Conservation (phyloP, 345 rosid species). For the Syzygium grande region DNA sequence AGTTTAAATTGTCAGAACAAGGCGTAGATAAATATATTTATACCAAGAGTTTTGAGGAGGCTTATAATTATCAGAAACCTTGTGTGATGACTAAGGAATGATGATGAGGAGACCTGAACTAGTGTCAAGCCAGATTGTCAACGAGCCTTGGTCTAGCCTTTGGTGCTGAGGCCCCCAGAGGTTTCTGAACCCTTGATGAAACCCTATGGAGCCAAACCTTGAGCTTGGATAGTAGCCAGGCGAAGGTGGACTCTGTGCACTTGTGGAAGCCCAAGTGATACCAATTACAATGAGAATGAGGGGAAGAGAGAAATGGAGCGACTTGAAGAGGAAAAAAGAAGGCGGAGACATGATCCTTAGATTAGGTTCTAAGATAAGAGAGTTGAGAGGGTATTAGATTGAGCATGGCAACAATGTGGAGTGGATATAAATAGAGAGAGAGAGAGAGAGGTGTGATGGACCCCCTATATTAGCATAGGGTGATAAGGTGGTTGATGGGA, state of each 20-base stretch:
- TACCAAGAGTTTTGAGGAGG: background rate
- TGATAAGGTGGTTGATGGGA: conserved; percentile 31
- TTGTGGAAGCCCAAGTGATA: conserved; percentile 13
- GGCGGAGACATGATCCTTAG: background rate
- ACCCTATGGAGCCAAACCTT: conserved; percentile 27
- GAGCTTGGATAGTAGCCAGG: conserved; percentile 84
- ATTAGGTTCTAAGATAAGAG: conserved; percentile 7
- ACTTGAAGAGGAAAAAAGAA: background rate
- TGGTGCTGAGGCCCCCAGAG: conserved; percentile 93
- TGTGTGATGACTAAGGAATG: background rate
- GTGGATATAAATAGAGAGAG: background rate
- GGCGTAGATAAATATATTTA: background rate
- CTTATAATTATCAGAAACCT: background rate
- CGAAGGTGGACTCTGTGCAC: conserved; percentile 56
- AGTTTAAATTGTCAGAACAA: background rate
- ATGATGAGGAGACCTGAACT: conserved; percentile 34
- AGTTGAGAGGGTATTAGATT: background rate
- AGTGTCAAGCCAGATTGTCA: conserved; percentile 73
- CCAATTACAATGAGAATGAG: conserved; percentile 23
- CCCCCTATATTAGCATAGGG: conserved; percentile 13
- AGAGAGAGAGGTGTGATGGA: conserved; percentile 1
- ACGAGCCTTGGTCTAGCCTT: conserved; percentile 37
- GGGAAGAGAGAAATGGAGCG: background rate
- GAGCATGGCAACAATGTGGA: background rate
- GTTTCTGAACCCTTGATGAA: conserved; percentile 45